phyloP scores from a whole-genome alignment of 148 eudicot species.

The Talinum fruticosum region DNA sequence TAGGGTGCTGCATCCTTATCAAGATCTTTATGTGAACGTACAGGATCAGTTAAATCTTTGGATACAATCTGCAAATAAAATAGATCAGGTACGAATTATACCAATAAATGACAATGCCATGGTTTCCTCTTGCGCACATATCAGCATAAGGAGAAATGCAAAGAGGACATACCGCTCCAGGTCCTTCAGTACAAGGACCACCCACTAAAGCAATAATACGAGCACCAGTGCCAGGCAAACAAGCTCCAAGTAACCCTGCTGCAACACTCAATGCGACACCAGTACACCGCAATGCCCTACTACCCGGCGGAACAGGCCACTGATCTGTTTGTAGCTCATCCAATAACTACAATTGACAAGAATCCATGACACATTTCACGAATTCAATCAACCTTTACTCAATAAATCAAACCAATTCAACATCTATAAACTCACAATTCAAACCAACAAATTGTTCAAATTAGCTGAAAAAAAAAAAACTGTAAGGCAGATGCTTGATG shows the following conservation, averaged over 20 bases:
- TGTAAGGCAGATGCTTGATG: not conserved
- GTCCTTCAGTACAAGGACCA: constrained; percentile 99
- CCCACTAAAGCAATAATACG: constrained; percentile 88
- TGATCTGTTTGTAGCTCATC: constrained; percentile 84
- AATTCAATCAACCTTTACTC: not conserved
- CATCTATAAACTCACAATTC: not conserved
- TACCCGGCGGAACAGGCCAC: constrained; percentile 89
- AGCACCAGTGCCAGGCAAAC: constrained; percentile 78
- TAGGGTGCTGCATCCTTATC: constrained; percentile 97
- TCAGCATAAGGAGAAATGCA: not conserved
- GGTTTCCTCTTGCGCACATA: not conserved
- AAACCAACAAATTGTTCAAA: not conserved
- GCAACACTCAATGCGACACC: constrained; percentile 96
- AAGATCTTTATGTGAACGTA: constrained; percentile 95
- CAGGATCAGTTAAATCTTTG: constrained; percentile 91
- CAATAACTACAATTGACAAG: constrained; percentile 52
- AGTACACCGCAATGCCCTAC: constrained; percentile 80
- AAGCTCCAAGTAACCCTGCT: constrained; percentile 76
- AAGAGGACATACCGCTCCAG: constrained; percentile 65
- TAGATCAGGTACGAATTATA: not conserved
- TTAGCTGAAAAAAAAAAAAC: not conserved
- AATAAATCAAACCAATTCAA: not conserved
- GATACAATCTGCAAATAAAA: constrained; percentile 70
- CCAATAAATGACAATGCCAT: constrained; percentile 3
- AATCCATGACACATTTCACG: constrained; percentile 8